Evolutionary conservation across 1,139 yeast species (phyloP).

Genomic region (Hansenula lynferdii): DNA sequence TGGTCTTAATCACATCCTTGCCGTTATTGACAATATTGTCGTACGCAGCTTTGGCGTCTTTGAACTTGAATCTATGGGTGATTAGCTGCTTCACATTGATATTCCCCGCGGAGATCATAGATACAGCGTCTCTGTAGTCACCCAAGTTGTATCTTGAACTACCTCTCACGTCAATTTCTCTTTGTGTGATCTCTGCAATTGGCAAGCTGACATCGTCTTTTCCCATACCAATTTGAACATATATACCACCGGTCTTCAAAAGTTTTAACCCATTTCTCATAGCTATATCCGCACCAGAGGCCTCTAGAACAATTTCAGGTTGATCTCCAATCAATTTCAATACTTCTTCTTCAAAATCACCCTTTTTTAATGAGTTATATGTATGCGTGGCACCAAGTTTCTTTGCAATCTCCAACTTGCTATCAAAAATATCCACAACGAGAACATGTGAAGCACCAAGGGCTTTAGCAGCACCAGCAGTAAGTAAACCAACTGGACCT

Average conservation of each 20-base stretch:
- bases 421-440: constrained; percentile 27
- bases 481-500: constrained; percentile 85
- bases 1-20: constrained; percentile 56
- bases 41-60: constrained; percentile 78
- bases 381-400: constrained; percentile 40
- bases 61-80: constrained; percentile 71
- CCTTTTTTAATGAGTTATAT: constrained; percentile 46
- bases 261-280: constrained; percentile 58
- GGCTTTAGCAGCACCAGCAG: constrained; percentile 74
- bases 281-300: constrained; percentile 71
- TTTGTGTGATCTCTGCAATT: constrained; percentile 62
- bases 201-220: constrained; percentile 66
- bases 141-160: constrained; percentile 79
- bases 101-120: constrained; percentile 55
- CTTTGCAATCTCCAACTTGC: constrained; percentile 25
- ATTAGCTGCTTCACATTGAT: constrained; percentile 63
- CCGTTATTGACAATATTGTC: constrained; percentile 48
- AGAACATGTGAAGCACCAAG: constrained; percentile 63
- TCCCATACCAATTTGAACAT: constrained; percentile 78
- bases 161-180: constrained; percentile 68
- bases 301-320: constrained; percentile 64
- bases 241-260: constrained; percentile 57
- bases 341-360: constrained; percentile 35
- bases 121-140: constrained; percentile 73
- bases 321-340: constrained; percentile 26